These are phyloP conservation scores for Zymoseptoria tritici DNA, from an alignment of 2,329 filamentous ascomycete species.

Conservation along the genomic window DNA sequence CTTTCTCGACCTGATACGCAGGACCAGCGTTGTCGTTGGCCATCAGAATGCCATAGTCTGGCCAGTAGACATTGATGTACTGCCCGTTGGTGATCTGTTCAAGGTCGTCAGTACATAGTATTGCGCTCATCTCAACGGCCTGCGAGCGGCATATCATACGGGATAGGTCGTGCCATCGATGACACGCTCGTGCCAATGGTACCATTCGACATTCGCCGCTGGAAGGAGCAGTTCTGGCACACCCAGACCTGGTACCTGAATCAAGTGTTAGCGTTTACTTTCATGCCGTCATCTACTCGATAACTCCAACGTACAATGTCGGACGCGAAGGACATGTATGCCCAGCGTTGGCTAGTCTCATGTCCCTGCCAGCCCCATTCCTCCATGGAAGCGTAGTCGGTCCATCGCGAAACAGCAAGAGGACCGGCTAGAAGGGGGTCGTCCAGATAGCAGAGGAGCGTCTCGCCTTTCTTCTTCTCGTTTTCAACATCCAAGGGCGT, in stretches of 20 bases:
- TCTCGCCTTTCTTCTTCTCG: slow-evolving; percentile 1
- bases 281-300: background rate
- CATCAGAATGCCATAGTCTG: slow-evolving; percentile 6
- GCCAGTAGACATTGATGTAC: slow-evolving; percentile 11
- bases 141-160: slow-evolving; percentile 1
- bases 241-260: background rate
- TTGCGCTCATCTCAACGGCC: background rate
- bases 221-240: background rate
- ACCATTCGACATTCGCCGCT: background rate
- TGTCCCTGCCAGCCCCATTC: slow-evolving; percentile 1
- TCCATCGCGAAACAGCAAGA: background rate
- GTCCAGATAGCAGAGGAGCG: slow-evolving; percentile 2
- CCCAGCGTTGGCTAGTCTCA: background rate
- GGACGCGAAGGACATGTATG: background rate
- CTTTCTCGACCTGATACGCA: slow-evolving; percentile 1
- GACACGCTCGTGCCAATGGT: slow-evolving; percentile 22
- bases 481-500: background rate
- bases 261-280: background rate
- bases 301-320: background rate
- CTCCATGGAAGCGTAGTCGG: background rate
- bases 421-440: slow-evolving; percentile 1
- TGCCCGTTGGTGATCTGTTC: slow-evolving; percentile 6
- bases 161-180: slow-evolving; percentile 21
- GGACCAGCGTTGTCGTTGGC: slow-evolving; percentile 10
- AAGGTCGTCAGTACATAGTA: background rate